Evolutionary conservation across 2,329 filamentous ascomycete genomes (phyloP).

Genomic region (Pseudodiploospora longispora): DNA sequence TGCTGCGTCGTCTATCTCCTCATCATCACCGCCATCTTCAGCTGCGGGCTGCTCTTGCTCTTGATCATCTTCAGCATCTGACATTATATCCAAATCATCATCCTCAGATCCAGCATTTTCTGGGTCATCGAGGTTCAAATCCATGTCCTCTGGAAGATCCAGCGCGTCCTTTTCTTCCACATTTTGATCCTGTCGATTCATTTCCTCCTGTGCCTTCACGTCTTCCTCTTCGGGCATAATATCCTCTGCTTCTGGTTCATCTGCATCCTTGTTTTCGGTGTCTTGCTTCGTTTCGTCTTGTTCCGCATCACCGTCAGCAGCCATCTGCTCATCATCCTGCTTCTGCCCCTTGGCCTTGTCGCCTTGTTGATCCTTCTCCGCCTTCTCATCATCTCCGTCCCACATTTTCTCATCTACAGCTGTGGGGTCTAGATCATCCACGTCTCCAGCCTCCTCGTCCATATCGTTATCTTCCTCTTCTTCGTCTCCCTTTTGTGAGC

Average conservation of each 20-base stretch:
- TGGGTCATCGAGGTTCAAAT: conserved; percentile 69
- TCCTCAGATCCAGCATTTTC: conserved; percentile 47
- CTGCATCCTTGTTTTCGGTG: conserved; percentile 34
- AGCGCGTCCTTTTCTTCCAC: conserved; percentile 74
- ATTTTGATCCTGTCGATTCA: conserved; percentile 61
- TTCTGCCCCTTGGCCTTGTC: conserved; percentile 64
- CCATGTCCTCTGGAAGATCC: conserved; percentile 81
- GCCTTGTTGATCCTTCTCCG: conserved; percentile 73
- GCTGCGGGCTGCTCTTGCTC: conserved; percentile 28
- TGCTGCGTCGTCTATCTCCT: conserved; percentile 28
- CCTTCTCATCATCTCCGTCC: conserved; percentile 78
- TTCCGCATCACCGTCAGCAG: conserved; percentile 50
- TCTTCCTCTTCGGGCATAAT: conserved; percentile 46
- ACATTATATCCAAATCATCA: conserved; percentile 52
- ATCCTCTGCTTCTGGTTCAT: conserved; percentile 38
- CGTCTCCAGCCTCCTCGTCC: conserved; percentile 83
- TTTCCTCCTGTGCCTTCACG: conserved; percentile 44
- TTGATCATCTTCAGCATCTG: conserved; percentile 41
- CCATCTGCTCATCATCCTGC: conserved; percentile 53
- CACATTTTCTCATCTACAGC: conserved; percentile 98
- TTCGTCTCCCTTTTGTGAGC: conserved; percentile 53
- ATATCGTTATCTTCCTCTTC: conserved; percentile 65
- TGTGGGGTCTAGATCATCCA: conserved; percentile 81
- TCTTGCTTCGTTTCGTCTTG: conserved; percentile 40
- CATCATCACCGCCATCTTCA: conserved; percentile 29